Evolutionary conservation across 192 early-diverging fungal genomes (phyloP).

Genomic region (Paraglomus occultum): DNA sequence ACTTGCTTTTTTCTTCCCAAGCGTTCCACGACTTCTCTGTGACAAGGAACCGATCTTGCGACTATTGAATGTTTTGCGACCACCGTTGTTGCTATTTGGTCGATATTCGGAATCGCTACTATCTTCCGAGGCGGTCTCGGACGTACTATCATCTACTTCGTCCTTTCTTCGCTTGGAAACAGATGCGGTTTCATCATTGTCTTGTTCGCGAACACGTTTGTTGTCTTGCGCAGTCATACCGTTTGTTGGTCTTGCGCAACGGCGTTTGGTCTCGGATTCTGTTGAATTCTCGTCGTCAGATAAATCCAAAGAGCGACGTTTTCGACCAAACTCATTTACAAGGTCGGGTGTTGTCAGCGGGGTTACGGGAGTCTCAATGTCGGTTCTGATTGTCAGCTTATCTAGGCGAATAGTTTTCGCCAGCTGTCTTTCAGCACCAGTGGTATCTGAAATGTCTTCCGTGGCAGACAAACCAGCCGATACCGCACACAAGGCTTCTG

Average conservation of each 20-base stretch:
- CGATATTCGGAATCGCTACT: background rate
- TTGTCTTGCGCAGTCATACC: background rate
- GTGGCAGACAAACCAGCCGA: too few relatives aligned
- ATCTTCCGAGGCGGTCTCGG: background rate
- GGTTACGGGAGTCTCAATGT: background rate
- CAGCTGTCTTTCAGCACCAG: background rate
- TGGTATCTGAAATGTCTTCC: too few relatives aligned
- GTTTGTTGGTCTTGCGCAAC: background rate
- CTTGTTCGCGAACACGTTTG: background rate
- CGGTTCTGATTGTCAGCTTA: slow-evolving; percentile 1
- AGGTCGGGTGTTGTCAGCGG: slow-evolving; percentile 21
- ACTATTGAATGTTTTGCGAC: background rate
- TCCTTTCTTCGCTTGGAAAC: background rate
- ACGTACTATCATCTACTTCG: background rate
- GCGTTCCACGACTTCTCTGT: background rate
- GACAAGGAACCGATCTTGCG: background rate
- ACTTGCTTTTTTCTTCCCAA: background rate
- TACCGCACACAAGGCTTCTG: background rate
- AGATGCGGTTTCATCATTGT: background rate
- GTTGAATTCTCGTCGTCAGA: background rate
- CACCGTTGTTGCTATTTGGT: background rate
- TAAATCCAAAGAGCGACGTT: slow-evolving; percentile 2
- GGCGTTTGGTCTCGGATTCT: background rate
- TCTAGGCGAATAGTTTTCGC: slow-evolving; percentile 1
- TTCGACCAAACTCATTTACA: slow-evolving; percentile 12